Base-by-base conservation (phyloP, 371 early-diverging fungal genomes). In the Mortierella sp. region DNA sequence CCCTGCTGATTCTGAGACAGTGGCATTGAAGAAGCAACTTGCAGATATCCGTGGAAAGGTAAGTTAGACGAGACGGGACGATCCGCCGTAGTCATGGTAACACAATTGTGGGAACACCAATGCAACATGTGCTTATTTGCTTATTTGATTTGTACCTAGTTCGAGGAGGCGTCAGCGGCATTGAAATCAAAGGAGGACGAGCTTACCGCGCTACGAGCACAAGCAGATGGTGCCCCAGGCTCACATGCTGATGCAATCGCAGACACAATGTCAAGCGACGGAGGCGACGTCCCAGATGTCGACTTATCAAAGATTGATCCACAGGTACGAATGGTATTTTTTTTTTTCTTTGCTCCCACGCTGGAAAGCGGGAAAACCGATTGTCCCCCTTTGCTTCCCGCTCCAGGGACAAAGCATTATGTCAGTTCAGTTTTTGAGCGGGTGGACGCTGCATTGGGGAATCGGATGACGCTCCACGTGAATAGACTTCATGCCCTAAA, bases 201-300 rank as follows among this genome's bases (percentile, higher is more conserved):
- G 28, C 53, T 74, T 34, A 42, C 45, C 23, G 54, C 56, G 23
- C 58, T 74, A 30, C 69, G 69, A n/a, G 61, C 61, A 24, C 69
- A 68, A 19, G n/a, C 64, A 41, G 76, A 74, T 24, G 49, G 45
- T 14, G 56, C 59, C 42, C 56, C 61, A 3, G 57, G 53, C 58
- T 59, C 74, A 21, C 69, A 68, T 34, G 69, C 61, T n/a, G 69
- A 69, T 52, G 63, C 62, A 0, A 61, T 58, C 18, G 72, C 62
- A 7, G 72, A 72, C 46, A 69, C 69, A 12, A 65, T 74, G 19
- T 74, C 76, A 16, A 74, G 76, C 54, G 76, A 74, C 27, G 76
- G 76, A 56, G 76, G 76, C 21, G 76, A 74, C 51, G 76, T 74
- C 28, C 76, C 76, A 27, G 76, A 74, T 27, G 60, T 74, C 52